Percentiles rank a stretch among this genome's conserved stretches.
Evolutionary conservation across 352 stramenopile genomes (phyloP).

Genomic region (Pythium grandisporangium): DNA sequence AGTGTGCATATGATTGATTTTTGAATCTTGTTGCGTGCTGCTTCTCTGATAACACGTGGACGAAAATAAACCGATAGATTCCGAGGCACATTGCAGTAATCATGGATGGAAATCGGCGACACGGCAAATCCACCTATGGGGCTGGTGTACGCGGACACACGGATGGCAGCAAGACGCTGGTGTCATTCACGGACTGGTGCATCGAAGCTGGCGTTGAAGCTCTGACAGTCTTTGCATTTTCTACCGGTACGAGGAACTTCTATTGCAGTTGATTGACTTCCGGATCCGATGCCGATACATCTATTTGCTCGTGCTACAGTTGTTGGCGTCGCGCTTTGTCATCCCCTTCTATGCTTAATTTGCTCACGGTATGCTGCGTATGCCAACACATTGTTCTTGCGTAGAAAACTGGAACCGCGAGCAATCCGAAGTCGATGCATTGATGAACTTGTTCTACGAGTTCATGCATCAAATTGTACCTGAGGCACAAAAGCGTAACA

Average conservation of each 20-base stretch:
- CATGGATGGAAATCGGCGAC: constrained; percentile 96
- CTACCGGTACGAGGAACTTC: constrained; percentile 84
- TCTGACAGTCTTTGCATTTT: constrained; percentile 95
- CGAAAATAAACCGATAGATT: too few relatives aligned
- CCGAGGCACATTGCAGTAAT: constrained; percentile 92
- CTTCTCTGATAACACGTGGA: too few relatives aligned
- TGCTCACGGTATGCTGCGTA: too few relatives aligned
- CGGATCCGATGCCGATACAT: too few relatives aligned
- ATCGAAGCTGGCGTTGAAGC: constrained; percentile 85
- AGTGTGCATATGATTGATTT: too few relatives aligned
- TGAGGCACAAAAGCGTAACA: constrained; percentile 84
- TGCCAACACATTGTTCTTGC: background rate
- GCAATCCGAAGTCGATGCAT: constrained; percentile 74
- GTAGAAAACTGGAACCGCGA: constrained; percentile 93
- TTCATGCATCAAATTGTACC: constrained; percentile 93
- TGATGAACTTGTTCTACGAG: constrained; percentile 93
- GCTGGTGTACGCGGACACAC: constrained; percentile 84
- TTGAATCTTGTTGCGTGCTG: too few relatives aligned
- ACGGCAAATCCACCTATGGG: constrained; percentile 82
- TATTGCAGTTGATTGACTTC: too few relatives aligned
- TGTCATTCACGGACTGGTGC: constrained; percentile 96
- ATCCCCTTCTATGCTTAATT: too few relatives aligned
- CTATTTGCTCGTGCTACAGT: too few relatives aligned
- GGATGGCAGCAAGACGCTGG: constrained; percentile 92
- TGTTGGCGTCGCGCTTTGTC: too few relatives aligned